Percentiles rank a stretch among this genome's conserved stretches.
Evolutionary conservation across 805 yeast species (phyloP).

Genomic region (Candida taoyuanica): DNA sequence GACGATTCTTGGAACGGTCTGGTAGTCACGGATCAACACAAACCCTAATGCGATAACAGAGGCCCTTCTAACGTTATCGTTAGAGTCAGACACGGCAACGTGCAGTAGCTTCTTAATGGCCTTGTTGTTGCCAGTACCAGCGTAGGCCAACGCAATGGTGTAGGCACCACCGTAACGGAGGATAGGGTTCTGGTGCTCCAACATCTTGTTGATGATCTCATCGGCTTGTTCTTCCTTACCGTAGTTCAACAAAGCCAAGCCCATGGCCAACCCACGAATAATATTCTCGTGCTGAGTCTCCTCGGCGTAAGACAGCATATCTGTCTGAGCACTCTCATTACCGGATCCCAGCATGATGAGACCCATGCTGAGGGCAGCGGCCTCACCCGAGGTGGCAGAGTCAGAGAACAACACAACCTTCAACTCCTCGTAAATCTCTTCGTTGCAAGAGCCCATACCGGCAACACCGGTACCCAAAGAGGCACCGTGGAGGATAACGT

Average conservation of each 20-base stretch:
- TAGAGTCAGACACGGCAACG: slow-evolving; percentile 93
- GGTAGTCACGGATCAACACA: slow-evolving; percentile 82
- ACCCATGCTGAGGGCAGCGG: slow-evolving; percentile 96
- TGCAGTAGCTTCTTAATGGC: slow-evolving; percentile 87
- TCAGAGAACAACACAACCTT: slow-evolving; percentile 83
- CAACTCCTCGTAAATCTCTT: slow-evolving; percentile 71
- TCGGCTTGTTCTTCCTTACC: slow-evolving; percentile 85
- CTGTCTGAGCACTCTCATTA: slow-evolving; percentile 57
- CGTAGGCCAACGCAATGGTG: slow-evolving; percentile 91
- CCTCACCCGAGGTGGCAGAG: slow-evolving; percentile 91
- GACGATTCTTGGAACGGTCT: slow-evolving; percentile 92
- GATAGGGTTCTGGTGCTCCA: slow-evolving; percentile 72
- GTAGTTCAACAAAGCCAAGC: slow-evolving; percentile 80
- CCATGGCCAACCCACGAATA: slow-evolving; percentile 87
- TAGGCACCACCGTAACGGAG: slow-evolving; percentile 95
- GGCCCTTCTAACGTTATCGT: slow-evolving; percentile 95
- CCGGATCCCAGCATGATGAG: slow-evolving; percentile 92
- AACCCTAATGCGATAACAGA: slow-evolving; percentile 91
- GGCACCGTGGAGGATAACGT: slow-evolving; percentile 91
- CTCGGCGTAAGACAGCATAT: slow-evolving; percentile 86
- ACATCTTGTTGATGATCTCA: slow-evolving; percentile 54
- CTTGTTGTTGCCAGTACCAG: slow-evolving; percentile 87
- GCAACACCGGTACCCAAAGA: slow-evolving; percentile 94
- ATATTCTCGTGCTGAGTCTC: slow-evolving; percentile 96
- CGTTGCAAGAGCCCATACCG: slow-evolving; percentile 86